These are phyloP conservation scores for Plantago major DNA, from an alignment of 257 asterid species.

Conservation along the genomic window DNA sequence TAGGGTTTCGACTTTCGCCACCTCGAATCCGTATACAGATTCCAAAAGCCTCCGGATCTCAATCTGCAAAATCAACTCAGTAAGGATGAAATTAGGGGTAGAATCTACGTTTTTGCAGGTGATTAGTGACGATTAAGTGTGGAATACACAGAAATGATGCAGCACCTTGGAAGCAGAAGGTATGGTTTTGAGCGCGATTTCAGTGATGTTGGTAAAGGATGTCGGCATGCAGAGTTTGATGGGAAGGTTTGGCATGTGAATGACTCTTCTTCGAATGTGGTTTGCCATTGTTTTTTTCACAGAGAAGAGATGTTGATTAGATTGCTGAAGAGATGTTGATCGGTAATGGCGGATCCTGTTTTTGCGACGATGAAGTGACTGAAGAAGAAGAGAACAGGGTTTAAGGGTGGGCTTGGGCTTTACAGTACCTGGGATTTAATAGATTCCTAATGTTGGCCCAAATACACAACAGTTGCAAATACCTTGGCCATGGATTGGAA, in stretches of 20 bases:
- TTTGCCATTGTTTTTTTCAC: conserved; percentile 44
- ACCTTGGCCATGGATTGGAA: no score
- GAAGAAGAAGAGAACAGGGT: no score
- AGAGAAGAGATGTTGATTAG: not conserved
- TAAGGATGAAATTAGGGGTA: not conserved
- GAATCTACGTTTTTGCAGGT: not conserved
- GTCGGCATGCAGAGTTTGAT: conserved; percentile 91
- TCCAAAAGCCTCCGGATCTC: conserved; percentile 94
- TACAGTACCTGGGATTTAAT: no score
- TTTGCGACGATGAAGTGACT: no score
- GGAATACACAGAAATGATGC: not conserved
- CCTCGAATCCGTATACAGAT: conserved; percentile 87
- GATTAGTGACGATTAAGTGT: not conserved
- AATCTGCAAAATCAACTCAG: conserved; percentile 42
- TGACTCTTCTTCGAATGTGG: conserved; percentile 77
- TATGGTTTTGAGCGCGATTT: conserved; percentile 89
- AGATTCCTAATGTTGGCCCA: no score
- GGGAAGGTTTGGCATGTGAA: conserved; percentile 73
- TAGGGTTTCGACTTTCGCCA: conserved; percentile 75
- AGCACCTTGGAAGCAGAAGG: conserved; percentile 94
- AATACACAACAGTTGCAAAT: no score
- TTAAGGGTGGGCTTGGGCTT: no score
- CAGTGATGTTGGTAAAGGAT: conserved; percentile 67
- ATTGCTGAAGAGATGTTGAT: conserved; percentile 8
- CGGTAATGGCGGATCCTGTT: conserved; percentile 26